Evolutionary conservation across 1,284 basidiomycete species (phyloP).

Genomic region (Cutaneotrichosporon curvatum): DNA sequence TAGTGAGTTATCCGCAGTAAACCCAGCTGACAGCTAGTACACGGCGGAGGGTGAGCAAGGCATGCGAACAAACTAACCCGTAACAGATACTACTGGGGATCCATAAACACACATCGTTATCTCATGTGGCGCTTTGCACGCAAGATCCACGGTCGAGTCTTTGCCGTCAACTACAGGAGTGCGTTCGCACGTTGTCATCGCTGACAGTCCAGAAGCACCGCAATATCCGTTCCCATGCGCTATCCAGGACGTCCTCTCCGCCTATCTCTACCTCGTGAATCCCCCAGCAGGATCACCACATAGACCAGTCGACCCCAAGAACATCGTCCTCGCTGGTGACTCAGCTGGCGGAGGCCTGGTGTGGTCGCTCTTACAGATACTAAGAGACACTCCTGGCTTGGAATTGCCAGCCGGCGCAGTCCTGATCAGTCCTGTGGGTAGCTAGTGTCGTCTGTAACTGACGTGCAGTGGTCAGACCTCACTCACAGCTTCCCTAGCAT

Average conservation of each 20-base stretch:
- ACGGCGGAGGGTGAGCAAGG: constrained; percentile 52
- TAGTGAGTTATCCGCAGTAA: constrained; percentile 33
- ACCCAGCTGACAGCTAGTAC: constrained; percentile 45
- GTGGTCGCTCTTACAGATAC: constrained; percentile 78
- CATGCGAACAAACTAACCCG: not conserved
- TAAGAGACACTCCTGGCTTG: constrained; percentile 69
- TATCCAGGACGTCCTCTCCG: constrained; percentile 76
- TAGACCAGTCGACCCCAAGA: constrained; percentile 67
- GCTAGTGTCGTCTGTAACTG: too few species aligned
- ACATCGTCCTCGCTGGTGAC: constrained; percentile 78
- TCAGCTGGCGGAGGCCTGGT: constrained; percentile 88
- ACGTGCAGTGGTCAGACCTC: constrained; percentile 57
- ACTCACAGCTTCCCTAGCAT: constrained; percentile 92
- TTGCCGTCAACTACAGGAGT: constrained; percentile 78
- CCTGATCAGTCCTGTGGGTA: constrained; percentile 62
- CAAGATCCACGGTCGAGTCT: constrained; percentile 80
- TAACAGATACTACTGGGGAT: constrained; percentile 50
- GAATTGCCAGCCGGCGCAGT: constrained; percentile 78
- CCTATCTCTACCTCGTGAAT: constrained; percentile 65
- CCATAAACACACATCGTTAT: constrained; percentile 56
- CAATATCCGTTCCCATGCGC: constrained; percentile 97
- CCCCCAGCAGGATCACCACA: constrained; percentile 69
- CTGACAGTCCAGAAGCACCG: constrained; percentile 54
- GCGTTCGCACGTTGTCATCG: constrained; percentile 4
- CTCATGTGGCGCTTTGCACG: constrained; percentile 78